Conservation (phyloP, 208 protist species). For the Kentomonas sorsogonicus region DNA sequence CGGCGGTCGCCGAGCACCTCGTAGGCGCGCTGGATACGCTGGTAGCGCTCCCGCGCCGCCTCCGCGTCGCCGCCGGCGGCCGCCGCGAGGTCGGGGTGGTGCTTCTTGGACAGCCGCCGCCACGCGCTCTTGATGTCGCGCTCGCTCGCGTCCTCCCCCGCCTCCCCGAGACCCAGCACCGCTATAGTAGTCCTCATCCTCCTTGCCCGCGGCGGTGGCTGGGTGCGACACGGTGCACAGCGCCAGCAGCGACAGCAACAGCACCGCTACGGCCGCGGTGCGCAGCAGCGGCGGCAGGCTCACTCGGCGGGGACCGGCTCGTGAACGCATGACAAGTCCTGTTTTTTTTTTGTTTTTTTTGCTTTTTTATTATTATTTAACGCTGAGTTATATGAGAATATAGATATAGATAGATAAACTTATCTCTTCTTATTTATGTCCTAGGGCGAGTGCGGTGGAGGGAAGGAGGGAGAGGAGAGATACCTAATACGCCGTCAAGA, state of each 20-base stretch:
- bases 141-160: conserved; percentile 62
- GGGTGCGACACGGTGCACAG: conserved; percentile 8
- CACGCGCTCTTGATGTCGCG: conserved; percentile 76
- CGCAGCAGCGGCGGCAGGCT: not conserved
- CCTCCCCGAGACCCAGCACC: conserved; percentile 47
- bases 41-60: conserved; percentile 61
- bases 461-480: too few species aligned
- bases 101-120: conserved; percentile 60
- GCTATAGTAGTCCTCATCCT: conserved; percentile 86
- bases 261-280: not conserved
- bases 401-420: not conserved
- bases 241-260: conserved; percentile 5
- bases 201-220: too few species aligned
- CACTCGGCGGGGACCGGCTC: too few species aligned
- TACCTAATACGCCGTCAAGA: too few species aligned
- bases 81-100: conserved; percentile 81
- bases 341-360: too few species aligned
- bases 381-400: not conserved
- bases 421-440: not conserved
- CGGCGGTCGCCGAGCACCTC: conserved; percentile 86
- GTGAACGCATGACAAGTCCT: too few species aligned
- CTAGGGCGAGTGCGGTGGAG: too few species aligned
- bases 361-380: not conserved
- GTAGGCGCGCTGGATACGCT: conserved; percentile 80
- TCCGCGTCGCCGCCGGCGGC: too few species aligned